phyloP scores from a whole-genome alignment of 2,329 filamentous ascomycete species.

The Exophiala dermatitidis region DNA sequence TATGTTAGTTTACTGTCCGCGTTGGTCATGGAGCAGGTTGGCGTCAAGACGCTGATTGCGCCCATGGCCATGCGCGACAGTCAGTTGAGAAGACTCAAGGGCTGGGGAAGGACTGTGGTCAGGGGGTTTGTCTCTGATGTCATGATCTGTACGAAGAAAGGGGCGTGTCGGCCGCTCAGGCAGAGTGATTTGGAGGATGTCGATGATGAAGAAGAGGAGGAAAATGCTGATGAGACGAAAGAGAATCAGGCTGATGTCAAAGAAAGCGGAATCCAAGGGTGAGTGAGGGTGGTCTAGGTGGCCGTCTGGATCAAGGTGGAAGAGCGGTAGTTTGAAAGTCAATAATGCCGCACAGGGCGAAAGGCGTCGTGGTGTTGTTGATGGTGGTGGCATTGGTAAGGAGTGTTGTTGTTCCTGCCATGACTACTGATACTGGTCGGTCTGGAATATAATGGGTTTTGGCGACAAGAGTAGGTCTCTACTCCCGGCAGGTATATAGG shows the following conservation, averaged over 20 bases:
- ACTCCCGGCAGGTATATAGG: no score
- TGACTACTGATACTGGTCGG: no score
- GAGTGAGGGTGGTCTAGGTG: no score
- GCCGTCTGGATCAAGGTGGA: no score
- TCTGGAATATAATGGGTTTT: no score
- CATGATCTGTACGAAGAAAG: constrained; percentile 24
- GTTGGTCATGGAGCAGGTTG: constrained; percentile 67
- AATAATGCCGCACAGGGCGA: no score
- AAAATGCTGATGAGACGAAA: constrained; percentile 1
- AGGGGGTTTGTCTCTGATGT: constrained; percentile 17
- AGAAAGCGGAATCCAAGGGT: no score
- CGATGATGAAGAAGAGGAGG: constrained; percentile 14
- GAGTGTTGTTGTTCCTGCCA: no score
- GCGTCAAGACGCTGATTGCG: constrained; percentile 54
- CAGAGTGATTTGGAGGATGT: constrained; percentile 24
- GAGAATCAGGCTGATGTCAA: not conserved
- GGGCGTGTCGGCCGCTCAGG: constrained; percentile 19
- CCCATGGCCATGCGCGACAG: constrained; percentile 21
- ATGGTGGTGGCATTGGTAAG: no score
- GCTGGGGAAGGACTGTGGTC: constrained; percentile 25
- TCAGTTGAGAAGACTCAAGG: constrained; percentile 20
- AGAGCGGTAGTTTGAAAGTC: no score
- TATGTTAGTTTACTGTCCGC: constrained; percentile 73
- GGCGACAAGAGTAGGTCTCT: no score
- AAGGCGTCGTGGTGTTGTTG: no score